A percentile compares a stretch with the other conserved stretches of the same genome.
Conservation (phyloP, 2,329 filamentous ascomycete genomes). For the Penicillium olsonii region DNA sequence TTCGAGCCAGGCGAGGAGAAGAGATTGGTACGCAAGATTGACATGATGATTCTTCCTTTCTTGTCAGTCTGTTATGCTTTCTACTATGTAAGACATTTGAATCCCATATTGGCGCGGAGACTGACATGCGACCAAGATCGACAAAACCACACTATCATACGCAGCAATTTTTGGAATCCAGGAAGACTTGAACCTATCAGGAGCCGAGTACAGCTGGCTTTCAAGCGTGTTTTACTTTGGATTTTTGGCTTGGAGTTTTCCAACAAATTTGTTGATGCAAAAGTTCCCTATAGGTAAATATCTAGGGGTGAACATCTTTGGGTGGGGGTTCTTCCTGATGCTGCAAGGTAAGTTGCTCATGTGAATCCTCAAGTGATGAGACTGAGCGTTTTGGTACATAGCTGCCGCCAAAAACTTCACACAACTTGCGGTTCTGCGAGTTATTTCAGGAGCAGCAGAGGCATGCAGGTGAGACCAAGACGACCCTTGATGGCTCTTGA, state of each 20-base stretch:
- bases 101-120: too few species aligned
- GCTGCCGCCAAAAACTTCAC: constrained; percentile 54
- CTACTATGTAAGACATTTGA: constrained; percentile 33
- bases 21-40: constrained; percentile 53
- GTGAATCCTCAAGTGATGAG: not conserved
- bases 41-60: constrained; percentile 56
- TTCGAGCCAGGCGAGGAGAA: constrained; percentile 48
- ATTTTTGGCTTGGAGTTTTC: constrained; percentile 34
- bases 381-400: not conserved
- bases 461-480: constrained; percentile 30
- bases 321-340: constrained; percentile 44
- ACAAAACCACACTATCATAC: constrained; percentile 39
- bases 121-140: not conserved
- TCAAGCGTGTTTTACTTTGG: constrained; percentile 47
- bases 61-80: constrained; percentile 53
- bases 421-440: constrained; percentile 53
- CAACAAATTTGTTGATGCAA: constrained; percentile 17
- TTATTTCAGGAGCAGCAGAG: constrained; percentile 56
- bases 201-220: constrained; percentile 43
- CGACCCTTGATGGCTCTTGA: not conserved
- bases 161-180: constrained; percentile 56
- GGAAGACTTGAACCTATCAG: constrained; percentile 43
- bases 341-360: constrained; percentile 27
- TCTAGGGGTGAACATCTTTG: constrained; percentile 46
- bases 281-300: constrained; percentile 33